Evolutionary conservation across 108 stramenopile species (phyloP).

Genomic region (Fistulifera solaris): DNA sequence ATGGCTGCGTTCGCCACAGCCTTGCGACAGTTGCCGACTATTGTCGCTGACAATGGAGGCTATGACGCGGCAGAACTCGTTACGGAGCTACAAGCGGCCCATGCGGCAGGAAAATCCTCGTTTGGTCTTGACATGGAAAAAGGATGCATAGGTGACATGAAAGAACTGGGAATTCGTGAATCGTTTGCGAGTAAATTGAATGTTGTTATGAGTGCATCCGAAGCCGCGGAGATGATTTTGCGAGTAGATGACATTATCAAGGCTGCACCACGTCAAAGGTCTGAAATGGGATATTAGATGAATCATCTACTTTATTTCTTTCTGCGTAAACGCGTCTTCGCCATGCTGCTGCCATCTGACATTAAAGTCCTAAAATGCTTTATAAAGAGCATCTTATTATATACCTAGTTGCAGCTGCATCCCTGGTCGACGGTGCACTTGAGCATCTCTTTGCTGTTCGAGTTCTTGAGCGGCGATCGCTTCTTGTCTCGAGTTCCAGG

Average conservation of each 20-base stretch:
- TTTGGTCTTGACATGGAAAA: conserved; percentile 94
- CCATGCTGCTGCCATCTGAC: too few species aligned
- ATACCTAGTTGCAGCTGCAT: too few species aligned
- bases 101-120: conserved; percentile 71
- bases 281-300: conserved; percentile 28
- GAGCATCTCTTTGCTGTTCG: too few species aligned
- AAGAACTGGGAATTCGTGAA: conserved; percentile 92
- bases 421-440: too few species aligned
- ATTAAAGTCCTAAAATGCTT: too few species aligned
- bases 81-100: conserved; percentile 90
- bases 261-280: conserved; percentile 89
- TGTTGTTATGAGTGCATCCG: conserved; percentile 92
- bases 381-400: too few species aligned
- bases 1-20: conserved; percentile 97
- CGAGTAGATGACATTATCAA: conserved; percentile 99
- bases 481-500: too few species aligned
- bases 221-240: conserved; percentile 99
- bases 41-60: conserved; percentile 99
- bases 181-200: conserved; percentile 92
- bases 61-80: conserved; percentile 97
- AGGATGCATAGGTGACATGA: conserved; percentile 92
- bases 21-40: conserved; percentile 91
- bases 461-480: too few species aligned
- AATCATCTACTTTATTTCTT: too few species aligned
- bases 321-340: too few species aligned